phyloP scores from a whole-genome alignment of 768 basidiomycete genomes.

The Infundibulicybe gibba region DNA sequence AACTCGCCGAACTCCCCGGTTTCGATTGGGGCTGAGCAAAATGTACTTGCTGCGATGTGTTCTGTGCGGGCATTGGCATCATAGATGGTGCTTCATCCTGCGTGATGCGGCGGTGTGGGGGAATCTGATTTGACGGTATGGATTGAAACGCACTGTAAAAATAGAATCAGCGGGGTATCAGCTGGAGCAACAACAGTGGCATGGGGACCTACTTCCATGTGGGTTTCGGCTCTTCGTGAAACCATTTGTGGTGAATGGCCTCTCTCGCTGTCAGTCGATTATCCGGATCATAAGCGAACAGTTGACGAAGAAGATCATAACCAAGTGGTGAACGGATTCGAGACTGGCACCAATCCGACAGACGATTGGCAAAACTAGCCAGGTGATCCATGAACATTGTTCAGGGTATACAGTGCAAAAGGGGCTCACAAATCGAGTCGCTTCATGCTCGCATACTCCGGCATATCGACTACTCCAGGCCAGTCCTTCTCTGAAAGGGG shows the following conservation, averaged over 20 bases:
- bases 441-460: constrained; percentile 83
- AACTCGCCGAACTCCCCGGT: constrained; percentile 59
- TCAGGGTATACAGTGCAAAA: not conserved
- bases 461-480: constrained; percentile 83
- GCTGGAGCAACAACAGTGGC: not conserved
- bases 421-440: constrained; percentile 65
- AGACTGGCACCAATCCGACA: constrained; percentile 71
- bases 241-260: constrained; percentile 87
- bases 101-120: constrained; percentile 85
- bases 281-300: constrained; percentile 92
- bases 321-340: constrained; percentile 60
- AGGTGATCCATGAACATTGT: not conserved
- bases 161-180: not conserved
- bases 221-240: constrained; percentile 84
- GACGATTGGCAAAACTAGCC: constrained; percentile 47
- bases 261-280: constrained; percentile 79
- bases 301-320: constrained; percentile 77
- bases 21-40: constrained; percentile 56
- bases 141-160: constrained; percentile 67
- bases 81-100: constrained; percentile 90
- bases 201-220: constrained; percentile 68
- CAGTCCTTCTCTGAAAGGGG: constrained; percentile 69
- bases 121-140: constrained; percentile 60
- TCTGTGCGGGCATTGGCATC: constrained; percentile 60
- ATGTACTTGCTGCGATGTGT: constrained; percentile 35